Evolutionary conservation across 257 asterid genomes (phyloP), one percentile per base, ranked within the genome.

Genomic region (Primulina tabacum): DNA sequence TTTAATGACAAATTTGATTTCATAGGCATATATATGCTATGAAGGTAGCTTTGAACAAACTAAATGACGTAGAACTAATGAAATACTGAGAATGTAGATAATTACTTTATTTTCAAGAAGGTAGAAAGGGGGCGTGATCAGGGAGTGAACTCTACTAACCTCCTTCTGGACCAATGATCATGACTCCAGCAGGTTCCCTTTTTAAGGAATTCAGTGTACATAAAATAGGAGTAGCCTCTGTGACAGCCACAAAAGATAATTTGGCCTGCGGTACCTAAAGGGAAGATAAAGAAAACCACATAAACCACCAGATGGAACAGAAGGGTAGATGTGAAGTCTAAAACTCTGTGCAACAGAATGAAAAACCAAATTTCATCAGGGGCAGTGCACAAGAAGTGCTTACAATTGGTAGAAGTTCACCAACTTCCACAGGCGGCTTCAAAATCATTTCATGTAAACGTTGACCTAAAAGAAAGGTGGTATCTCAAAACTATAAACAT

Each of bases 131-230:
- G n/a, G n/a, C n/a, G n/a, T n/a, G n/a, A n/a, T n/a, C n/a, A n/a
- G 40, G 72, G 64, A 53, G 40, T 8, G 38, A 40, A 38, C 56
- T 52, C 62, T 47, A 76, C 88, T 83, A 58, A 92, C 99, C 99
- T 88, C 99, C 99, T 89, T 94, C 99, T 17, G 99, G 99, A 75
- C 99, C 99, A 81, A 93, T 73, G 62, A 93, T 87, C 77, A 90
- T 72, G 70, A 87, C 70, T 72, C 97, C 99, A 74, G 73, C 57
- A 64, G 88, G 55, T 79, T 83, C 94, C 67, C 71, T 76, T 24
- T 66, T 62, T 17, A 75, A 57, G 62, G 88, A 75, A 73, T 79
- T 79, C 79, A 94, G 58, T 4, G 81, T 74, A 71, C 73, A 75
- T 26, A 94, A 83, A 81, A 91, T 76, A 24, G 97, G 96, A 69